Conservation (phyloP, 1,284 basidiomycete species). For the Trametes hirsuta region DNA sequence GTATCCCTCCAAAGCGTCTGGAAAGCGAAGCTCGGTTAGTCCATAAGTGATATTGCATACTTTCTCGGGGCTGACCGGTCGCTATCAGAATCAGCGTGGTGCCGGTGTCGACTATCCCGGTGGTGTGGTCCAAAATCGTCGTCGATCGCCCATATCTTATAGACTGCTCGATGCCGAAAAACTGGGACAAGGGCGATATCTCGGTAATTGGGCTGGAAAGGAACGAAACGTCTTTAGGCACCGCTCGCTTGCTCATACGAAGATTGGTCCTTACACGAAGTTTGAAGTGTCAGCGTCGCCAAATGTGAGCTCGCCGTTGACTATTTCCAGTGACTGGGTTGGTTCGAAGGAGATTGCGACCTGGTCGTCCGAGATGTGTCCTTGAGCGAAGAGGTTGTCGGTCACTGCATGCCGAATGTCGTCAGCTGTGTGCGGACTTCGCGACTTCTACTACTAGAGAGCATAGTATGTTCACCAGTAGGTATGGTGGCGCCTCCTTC, state of each 20-base stretch:
- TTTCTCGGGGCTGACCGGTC: conserved; percentile 26
- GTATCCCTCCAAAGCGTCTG: conserved; percentile 40
- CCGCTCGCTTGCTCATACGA: neutral
- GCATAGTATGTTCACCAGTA: conserved; percentile 23
- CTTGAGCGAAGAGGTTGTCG: conserved; percentile 42
- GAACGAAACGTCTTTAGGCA: neutral
- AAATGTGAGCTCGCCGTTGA: conserved; percentile 52
- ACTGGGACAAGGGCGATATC: conserved; percentile 50
- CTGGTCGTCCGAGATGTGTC: conserved; percentile 43
- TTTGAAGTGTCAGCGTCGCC: conserved; percentile 50
- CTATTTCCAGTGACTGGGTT: conserved; percentile 33
- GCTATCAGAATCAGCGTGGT: conserved; percentile 44
- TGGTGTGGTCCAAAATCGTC: conserved; percentile 47
- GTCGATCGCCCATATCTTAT: conserved; percentile 53
- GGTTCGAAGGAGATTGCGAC: conserved; percentile 57
- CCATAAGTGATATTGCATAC: neutral
- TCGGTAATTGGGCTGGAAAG: conserved; percentile 46
- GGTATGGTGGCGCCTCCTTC: conserved; percentile 22
- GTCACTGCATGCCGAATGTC: conserved; percentile 28
- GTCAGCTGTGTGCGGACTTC: neutral
- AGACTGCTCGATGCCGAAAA: conserved; percentile 67
- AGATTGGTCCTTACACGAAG: conserved; percentile 43
- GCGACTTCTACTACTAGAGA: neutral
- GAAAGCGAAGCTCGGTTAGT: neutral
- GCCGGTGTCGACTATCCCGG: conserved; percentile 70